phyloP scores from a whole-genome alignment of 208 protist genomes.

The Leishmania guyanensis region DNA sequence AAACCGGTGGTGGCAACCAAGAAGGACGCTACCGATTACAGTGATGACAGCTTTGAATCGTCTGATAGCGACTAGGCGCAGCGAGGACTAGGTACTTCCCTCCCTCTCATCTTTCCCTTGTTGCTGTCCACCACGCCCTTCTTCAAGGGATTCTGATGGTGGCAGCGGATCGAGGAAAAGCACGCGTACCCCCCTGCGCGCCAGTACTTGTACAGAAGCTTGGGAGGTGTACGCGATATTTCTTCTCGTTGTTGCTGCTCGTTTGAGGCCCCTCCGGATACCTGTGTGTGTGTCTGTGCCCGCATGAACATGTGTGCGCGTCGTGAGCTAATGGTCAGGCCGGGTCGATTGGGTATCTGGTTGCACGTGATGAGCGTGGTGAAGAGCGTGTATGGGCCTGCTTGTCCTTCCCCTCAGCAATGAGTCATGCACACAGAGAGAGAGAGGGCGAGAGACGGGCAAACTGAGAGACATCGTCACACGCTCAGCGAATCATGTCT shows the following conservation, averaged over 20 bases:
- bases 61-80: conserved; percentile 27
- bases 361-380: not conserved
- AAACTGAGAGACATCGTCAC: not conserved
- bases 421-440: not conserved
- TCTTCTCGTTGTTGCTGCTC: not conserved
- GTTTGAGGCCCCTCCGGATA: not conserved
- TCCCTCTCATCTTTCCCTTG: not conserved
- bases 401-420: no score
- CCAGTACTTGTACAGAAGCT: not conserved
- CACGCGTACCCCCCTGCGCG: not conserved
- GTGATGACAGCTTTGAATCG: conserved; percentile 44
- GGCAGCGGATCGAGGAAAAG: not conserved
- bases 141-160: not conserved
- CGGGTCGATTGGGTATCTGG: not conserved
- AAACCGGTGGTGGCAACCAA: not conserved
- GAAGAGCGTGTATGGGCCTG: not conserved
- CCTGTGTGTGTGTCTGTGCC: not conserved
- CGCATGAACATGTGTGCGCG: not conserved
- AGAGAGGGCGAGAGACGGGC: not conserved
- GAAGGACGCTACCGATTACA: conserved; percentile 22
- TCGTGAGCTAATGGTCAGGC: not conserved
- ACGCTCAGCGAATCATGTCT: conserved; percentile 1
- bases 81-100: not conserved
- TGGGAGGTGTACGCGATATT: no score
- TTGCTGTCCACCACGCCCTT: not conserved